Percentiles rank a stretch among this genome's conserved stretches.
These are phyloP conservation scores for Epichloe sp. DNA, from an alignment of 2,329 filamentous ascomycete species.

Conservation along the genomic window DNA sequence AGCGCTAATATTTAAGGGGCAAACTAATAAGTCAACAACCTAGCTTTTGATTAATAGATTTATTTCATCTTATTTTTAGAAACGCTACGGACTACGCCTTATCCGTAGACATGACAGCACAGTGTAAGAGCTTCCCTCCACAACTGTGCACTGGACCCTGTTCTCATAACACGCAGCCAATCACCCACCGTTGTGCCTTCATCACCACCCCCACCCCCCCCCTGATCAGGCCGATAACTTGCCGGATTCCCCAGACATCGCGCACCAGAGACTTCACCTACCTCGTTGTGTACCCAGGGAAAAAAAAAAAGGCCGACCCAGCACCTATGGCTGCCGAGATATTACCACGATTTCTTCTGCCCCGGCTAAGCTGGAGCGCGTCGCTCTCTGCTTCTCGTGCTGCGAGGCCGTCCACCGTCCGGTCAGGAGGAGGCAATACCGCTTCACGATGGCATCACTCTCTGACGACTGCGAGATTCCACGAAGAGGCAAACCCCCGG, in stretches of 20 bases:
- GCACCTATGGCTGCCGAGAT: constrained; percentile 21
- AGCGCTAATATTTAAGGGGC: too few relatives aligned
- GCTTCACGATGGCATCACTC: constrained; percentile 2
- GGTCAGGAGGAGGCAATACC: constrained; percentile 8
- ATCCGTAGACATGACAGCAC: too few relatives aligned
- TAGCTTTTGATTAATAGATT: too few relatives aligned
- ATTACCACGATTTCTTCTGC: constrained; percentile 40
- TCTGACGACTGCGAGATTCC: neutral
- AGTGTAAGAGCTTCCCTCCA: neutral
- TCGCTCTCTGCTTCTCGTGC: constrained; percentile 14
- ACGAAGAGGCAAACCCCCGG: constrained; percentile 1
- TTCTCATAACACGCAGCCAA: constrained; percentile 3
- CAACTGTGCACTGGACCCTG: neutral
- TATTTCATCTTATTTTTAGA: too few relatives aligned
- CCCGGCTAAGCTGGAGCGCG: constrained; percentile 39
- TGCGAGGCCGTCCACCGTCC: constrained; percentile 9
- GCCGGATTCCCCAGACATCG: neutral
- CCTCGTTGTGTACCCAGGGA: neutral
- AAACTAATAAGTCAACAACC: too few relatives aligned
- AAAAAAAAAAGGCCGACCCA: constrained; percentile 5
- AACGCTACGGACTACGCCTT: too few relatives aligned
- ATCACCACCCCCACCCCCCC: constrained; percentile 8
- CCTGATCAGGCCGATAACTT: constrained; percentile 2
- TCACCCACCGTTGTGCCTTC: constrained; percentile 1
- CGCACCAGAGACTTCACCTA: neutral